phyloP scores from a whole-genome alignment of 2,329 filamentous ascomycete genomes.

The Cladosporium sp. region DNA sequence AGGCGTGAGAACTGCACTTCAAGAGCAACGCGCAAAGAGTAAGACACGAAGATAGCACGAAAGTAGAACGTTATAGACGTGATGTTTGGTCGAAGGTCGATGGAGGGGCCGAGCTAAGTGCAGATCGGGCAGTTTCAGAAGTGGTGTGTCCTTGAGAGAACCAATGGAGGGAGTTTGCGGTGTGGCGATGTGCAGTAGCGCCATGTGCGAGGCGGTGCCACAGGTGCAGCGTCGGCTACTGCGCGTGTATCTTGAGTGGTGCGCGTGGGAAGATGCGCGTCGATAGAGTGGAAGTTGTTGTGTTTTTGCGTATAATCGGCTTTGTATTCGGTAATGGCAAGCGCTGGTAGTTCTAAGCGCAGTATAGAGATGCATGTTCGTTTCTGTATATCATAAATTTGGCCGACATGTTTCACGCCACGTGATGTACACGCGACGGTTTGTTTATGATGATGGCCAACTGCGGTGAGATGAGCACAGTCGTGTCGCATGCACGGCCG shows the following conservation, averaged over 20 bases:
- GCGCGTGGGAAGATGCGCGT: conserved; percentile 11
- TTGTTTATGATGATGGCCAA: neutral
- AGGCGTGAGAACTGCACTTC: conserved; percentile 22
- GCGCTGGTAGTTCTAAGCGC: neutral
- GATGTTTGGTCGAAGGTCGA: conserved; percentile 32
- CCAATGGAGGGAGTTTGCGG: conserved; percentile 7
- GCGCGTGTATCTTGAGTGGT: conserved; percentile 8
- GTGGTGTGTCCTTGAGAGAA: neutral
- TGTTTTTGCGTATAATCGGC: neutral
- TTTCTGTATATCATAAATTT: neutral
- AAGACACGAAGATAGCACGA: conserved; percentile 37
- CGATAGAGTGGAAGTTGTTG: neutral
- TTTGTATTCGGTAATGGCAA: neutral
- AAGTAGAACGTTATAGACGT: conserved; percentile 34
- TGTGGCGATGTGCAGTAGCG: conserved; percentile 15
- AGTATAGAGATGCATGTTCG: neutral
- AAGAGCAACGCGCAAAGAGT: conserved; percentile 23
- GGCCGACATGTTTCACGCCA: neutral
- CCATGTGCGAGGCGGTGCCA: conserved; percentile 1
- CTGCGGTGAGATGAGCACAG: neutral
- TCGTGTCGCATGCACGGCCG: neutral
- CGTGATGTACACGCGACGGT: neutral
- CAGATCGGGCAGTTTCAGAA: conserved; percentile 16
- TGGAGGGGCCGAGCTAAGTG: conserved; percentile 18
- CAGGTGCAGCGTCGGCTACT: conserved; percentile 8